These are phyloP conservation scores for Pleurotus sapidus DNA, from an alignment of 768 basidiomycete genomes.

Conservation along the genomic window DNA sequence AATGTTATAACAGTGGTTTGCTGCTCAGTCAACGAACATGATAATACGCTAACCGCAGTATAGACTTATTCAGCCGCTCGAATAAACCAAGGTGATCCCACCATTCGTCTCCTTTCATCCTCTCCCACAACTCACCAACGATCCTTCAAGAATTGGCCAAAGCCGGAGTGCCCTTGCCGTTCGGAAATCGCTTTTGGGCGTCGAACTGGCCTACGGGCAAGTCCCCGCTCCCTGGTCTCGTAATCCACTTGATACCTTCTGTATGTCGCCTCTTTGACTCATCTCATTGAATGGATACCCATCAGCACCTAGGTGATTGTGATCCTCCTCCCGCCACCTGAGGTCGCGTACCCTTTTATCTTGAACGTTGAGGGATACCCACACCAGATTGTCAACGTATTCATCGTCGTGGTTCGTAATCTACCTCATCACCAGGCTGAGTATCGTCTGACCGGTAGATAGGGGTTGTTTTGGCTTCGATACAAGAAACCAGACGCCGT, in stretches of 20 bases:
- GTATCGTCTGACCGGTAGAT: neutral
- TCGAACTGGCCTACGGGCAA: conserved; percentile 61
- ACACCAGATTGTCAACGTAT: conserved; percentile 51
- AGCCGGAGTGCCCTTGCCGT: conserved; percentile 59
- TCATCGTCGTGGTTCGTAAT: conserved; percentile 47
- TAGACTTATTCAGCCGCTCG: conserved; percentile 50
- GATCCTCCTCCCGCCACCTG: conserved; percentile 50
- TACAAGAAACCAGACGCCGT: conserved; percentile 43
- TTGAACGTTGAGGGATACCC: conserved; percentile 56
- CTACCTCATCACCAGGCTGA: neutral
- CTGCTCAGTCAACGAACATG: neutral
- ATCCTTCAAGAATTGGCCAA: conserved; percentile 48
- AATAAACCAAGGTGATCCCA: conserved; percentile 45
- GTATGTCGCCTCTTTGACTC: conserved; percentile 20
- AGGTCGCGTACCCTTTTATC: conserved; percentile 59
- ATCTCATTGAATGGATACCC: neutral
- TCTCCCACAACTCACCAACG: neutral
- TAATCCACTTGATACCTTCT: conserved; percentile 54
- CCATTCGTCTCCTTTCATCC: neutral
- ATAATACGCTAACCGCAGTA: neutral
- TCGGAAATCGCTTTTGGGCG: conserved; percentile 58
- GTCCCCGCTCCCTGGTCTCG: conserved; percentile 52
- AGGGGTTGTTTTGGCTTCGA: conserved; percentile 57
- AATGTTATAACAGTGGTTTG: conserved; percentile 25
- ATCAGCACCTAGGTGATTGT: conserved; percentile 35